These are phyloP conservation scores for Aphanomyces invadans DNA, from an alignment of 352 stramenopile genomes.

Conservation along the genomic window DNA sequence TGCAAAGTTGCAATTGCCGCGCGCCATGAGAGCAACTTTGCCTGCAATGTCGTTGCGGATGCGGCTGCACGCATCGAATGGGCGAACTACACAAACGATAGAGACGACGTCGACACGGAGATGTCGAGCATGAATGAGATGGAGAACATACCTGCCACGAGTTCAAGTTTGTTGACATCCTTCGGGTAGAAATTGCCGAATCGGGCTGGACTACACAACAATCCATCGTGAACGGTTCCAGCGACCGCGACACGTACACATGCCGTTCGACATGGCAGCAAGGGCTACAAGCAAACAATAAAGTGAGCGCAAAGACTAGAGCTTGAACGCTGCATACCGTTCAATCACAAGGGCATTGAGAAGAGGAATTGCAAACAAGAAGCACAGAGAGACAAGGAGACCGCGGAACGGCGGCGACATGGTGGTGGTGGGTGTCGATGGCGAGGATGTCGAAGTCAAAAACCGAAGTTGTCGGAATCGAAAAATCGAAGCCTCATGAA, in stretches of 20 bases:
- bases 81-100: too few species aligned
- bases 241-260: not conserved
- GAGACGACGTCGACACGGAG: not conserved
- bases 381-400: not conserved
- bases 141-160: slow-evolving; percentile 1
- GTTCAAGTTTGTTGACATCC: slow-evolving; percentile 1
- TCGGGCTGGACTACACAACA: not conserved
- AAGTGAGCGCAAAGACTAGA: not conserved
- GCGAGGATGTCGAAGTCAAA: not conserved
- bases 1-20: slow-evolving; percentile 18
- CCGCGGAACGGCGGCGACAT: not conserved
- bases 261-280: slow-evolving; percentile 7
- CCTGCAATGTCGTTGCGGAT: slow-evolving; percentile 5
- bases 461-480: not conserved
- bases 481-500: too few species aligned
- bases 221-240: not conserved
- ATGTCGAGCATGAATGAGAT: not conserved
- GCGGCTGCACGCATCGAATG: not conserved
- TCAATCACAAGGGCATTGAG: slow-evolving; percentile 3
- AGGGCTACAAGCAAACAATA: not conserved
- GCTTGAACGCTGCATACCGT: not conserved
- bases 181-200: slow-evolving; percentile 9
- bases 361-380: not conserved
- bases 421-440: not conserved
- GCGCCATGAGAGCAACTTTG: slow-evolving; percentile 13